Base-by-base conservation (phyloP, 768 basidiomycete species). In the Dioszegia crocea region DNA sequence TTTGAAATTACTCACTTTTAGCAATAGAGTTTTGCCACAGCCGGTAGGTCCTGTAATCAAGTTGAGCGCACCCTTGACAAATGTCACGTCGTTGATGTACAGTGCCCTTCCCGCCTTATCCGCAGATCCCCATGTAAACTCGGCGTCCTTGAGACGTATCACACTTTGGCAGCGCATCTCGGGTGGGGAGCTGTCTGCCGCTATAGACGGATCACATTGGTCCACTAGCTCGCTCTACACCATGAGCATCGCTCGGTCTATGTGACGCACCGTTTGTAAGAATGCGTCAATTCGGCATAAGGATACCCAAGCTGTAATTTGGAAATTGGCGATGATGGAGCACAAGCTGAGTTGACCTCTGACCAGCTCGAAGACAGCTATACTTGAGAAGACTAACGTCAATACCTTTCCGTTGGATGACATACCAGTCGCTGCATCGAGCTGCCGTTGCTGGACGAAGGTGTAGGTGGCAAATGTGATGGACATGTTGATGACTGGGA, bases 401-500 rank as follows among this genome's bases (percentile, higher is more conserved):
- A 5, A 40, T 30, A 24, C n/a, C n/a, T 12, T 17, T 2, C 2
- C 4, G 17, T 14, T 33, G 14, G 8, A 6, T 14, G 33, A 57
- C 66, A 46, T 33, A 73, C 71, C 69, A 11, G 62, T 70, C 21
- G 75, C 64, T 12, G 75, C 80, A 9, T 78, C 77, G 3, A 82
- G 72, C 33, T 76, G 62, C 54, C 73, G 53, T 52, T 77, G 76
- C 74, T 80, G 76, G 1, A 81, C 66, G 0, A 80, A 30, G 16
- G 80, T 81, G 60, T 85, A 88, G 6, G 83, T 79, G 1, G 81
- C 79, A 65, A 83, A 88, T 0, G 86, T 85, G 16, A 82, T 80
- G 40, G 85, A 66, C 87, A 88, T 88, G 29, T 83, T 84, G 0
- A 83, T 31, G 9, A 88, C 71, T 0, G 88, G 87, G 41, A 88